Evolutionary conservation across 805 yeast genomes (phyloP).

Genomic region (Kuraishia hungarica): DNA sequence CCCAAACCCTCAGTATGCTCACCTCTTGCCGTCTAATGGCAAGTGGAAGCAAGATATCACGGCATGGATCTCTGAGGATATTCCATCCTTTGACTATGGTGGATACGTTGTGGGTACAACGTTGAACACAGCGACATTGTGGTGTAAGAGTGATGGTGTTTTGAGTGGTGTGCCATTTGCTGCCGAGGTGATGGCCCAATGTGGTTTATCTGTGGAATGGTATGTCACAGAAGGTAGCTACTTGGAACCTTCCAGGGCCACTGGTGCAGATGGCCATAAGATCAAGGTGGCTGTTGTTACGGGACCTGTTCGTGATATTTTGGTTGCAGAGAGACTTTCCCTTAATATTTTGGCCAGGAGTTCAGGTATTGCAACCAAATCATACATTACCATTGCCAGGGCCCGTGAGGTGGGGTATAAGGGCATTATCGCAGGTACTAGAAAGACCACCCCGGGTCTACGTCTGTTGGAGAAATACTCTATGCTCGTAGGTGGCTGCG

Average conservation of each 20-base stretch:
- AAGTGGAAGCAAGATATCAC: conserved; percentile 77
- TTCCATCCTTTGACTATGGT: conserved; percentile 90
- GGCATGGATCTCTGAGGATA: conserved; percentile 76
- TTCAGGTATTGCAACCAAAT: conserved; percentile 82
- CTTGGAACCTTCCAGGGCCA: conserved; percentile 30
- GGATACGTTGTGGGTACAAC: conserved; percentile 89
- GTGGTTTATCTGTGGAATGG: conserved; percentile 71
- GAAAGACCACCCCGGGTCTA: conserved; percentile 96
- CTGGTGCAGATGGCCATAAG: conserved; percentile 31
- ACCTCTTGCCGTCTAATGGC: conserved; percentile 68
- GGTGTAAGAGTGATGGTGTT: conserved; percentile 74
- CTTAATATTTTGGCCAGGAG: conserved; percentile 74
- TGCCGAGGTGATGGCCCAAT: conserved; percentile 71
- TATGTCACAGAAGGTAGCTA: conserved; percentile 57
- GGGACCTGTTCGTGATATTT: conserved; percentile 74
- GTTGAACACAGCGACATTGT: conserved; percentile 62
- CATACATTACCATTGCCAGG: conserved; percentile 42
- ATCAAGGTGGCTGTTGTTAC: conserved; percentile 66
- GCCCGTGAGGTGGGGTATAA: conserved; percentile 65
- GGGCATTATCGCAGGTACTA: conserved; percentile 90
- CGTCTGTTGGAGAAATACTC: conserved; percentile 85
- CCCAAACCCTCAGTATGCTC: conserved; percentile 28
- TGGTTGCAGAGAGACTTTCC: conserved; percentile 81
- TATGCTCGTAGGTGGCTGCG: conserved; percentile 93
- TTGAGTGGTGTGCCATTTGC: conserved; percentile 88